Evolutionary conservation across 345 rosid genomes (phyloP), one percentile per base, ranked within the genome.

Genomic region (Nasturtium officinale): DNA sequence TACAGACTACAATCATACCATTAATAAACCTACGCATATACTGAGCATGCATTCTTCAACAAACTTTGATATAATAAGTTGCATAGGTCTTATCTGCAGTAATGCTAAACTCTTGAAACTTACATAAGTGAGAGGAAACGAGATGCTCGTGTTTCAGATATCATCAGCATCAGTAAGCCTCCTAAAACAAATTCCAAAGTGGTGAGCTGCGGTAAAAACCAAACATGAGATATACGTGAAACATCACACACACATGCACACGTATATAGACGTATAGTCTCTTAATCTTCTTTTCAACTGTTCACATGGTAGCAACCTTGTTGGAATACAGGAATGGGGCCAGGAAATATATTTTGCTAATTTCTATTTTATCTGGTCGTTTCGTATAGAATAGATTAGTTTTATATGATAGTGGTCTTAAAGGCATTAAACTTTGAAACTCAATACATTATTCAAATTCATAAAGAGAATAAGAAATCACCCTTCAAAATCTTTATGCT

Each of bases 401-500:
- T 63, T 54, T 63, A 64, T 37, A 48, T 47, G 67, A n/a, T 70
- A 64, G 46, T 70, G 61, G 67, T 70, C 72, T 70, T 64, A 64
- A 63, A 70, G 72, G 28, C 32, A 46, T 55, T 66, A 10, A n/a
- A 5, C 29, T 64, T 70, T 56, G n/a, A 30, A 64, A 71, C 50
- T 57, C 67, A 23, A 57, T 62, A 63, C 71, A 50, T 48, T 57
- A 71, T 57, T 71, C 76, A 40, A 76, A 69, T 68, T 32, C 48
- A 65, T 32, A 43, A 21, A 32, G 48, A 43, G 62, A 38, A 70
- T 50, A 77, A 63, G 72, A 72, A 77, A 66, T 67, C 72, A 75
- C 83, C 65, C 32, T 48, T 42, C 54, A 67, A 60, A 70, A 74
- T 61, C 83, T 60, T 82, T 78, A 59, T 68, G 66, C 42, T 68